Evolutionary conservation across 805 yeast species (phyloP), one percentile per base, ranked within the genome.

Genomic region (Suhomyces xylopsoci): DNA sequence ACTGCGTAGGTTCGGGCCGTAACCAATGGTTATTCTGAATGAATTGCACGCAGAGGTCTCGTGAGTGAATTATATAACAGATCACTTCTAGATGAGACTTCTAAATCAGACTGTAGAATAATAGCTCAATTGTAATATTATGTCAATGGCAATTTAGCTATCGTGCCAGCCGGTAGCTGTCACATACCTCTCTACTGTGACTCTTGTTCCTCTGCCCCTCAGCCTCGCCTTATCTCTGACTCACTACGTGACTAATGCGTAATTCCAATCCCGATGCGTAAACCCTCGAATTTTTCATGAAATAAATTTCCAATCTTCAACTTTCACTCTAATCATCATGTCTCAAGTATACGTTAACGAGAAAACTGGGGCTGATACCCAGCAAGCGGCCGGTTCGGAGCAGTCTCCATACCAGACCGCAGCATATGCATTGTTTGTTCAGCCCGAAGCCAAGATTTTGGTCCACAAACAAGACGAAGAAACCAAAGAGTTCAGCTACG

Each of bases 401-500:
- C 79, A 76, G 22, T 62, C 76, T 20, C 98, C 99, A 45, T 91
- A 75, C 75, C 82, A 88, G 66, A 81, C 90, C 9, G 77, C 97
- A 14, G 96, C 98, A 0, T 93, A 70, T 67, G 99, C 97, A 3
- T 64, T 87, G 41, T 86, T 67, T 62, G 58, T 64, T 19, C 58
- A 67, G 47, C 81, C 85, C 30, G 80, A 78, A 70, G 78, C 85
- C 54, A 82, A 82, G 62, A 66, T 88, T 38, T 74, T 80, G 44
- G 81, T 87, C 40, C 83, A 77, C 72, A 86, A 85, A 62, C 80
- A 80, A 60, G 74, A 74, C 40, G 90, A 82, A 56, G 87, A 81
- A 48, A 53, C 66, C 7, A 71, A 68, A 40, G 77, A 74, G 58
- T 82, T 79, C 41, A 84, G 72, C 28, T 93, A 81, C 67, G 81